Evolutionary conservation across 179 eudicot genomes (phyloP), one percentile per base, ranked within the genome.

Genomic region (Vitellaria paradoxa): DNA sequence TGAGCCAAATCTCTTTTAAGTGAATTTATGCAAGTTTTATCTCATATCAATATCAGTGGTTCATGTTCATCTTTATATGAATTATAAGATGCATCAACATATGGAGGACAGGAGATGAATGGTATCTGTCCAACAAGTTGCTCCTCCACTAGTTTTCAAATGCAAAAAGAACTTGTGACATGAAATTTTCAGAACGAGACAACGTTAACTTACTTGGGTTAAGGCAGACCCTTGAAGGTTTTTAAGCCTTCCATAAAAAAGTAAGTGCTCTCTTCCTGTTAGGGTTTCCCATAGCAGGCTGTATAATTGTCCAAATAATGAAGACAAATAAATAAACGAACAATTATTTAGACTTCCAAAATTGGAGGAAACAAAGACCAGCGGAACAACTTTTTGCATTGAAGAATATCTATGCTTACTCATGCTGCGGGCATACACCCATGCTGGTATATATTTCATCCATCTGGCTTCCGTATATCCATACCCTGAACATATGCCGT

Each of bases 401-500:
- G 17, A 68, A 3, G 59, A 20, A 56, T 23, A 17, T 76, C 24
- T 23, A 73, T 65, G 62, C 97, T 71, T 89, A 93, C 99, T 95
- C 97, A 68, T 95, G 97, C 67, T 94, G 98, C 5, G 99, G 97
- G 82, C 99, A 95, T 55, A 95, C 97, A 50, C 99, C 99, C 95
- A 93, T 95, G 85, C 90, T 95, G 73, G 92, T 84, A 77, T 95
- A 95, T 75, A 95, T 87, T 76, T 80, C 85, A 67, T 89, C 87
- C 97, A 95, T 95, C 45, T 87, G 37, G 83, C 37, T 85, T 81
- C 47, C 81, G 40, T 66, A 93, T 91, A 75, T 93, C 92, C 64
- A 87, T 78, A 71, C 95, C 97, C 75, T 93, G 85, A 21, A 93
- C 91, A 79, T 81, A 88, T 74, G 97, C 97, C 52, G 84, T 77